Base-by-base conservation (phyloP, 2,329 filamentous ascomycete species). In the Xylaria sp. region DNA sequence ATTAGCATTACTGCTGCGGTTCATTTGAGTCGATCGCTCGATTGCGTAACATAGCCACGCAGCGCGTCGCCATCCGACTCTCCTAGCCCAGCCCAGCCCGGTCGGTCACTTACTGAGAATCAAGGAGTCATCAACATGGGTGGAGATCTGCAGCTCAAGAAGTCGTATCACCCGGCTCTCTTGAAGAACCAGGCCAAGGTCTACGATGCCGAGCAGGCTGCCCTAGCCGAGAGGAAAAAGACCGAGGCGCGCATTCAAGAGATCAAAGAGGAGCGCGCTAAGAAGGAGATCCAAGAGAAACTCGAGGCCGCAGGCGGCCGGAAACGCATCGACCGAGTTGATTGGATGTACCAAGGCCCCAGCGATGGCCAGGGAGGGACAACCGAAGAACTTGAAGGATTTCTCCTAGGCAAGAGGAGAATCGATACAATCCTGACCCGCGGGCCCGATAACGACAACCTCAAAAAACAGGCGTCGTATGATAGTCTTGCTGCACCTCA, bases 281-380 rank as follows among this genome's bases (percentile, higher is more conserved):
- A 97, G 68, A 92, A 97, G 76, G 93, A 98, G 75, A 86, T 98
- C 1, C 91, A 97, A 76, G 87, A 88, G 54, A 85, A 98, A 68
- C 92, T 97, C 58, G 95, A 97, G 77, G 89, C 90, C 2, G 90
- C 93, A 0, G 95, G 95, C 37, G 93, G 93, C 58, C 87, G 85
- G 70, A 93, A 92, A 73, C 85, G 90, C 54, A 80, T 90, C 29
- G 89, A 94, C 70, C 88, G 93, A 35, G 94, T 99, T 25, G 95
- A 98, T 72, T 99, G 95, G 92, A 97, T 99, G 92, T 99, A 99
- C 78, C 87, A 90, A 70, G 94, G 94, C 1, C 93, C 95, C 7
- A 90, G 89, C 51, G 83, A 86, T 71, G 91, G 92, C 35, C 89
- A 91, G 72, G 81, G 82, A n/a, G 90, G 90, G 29, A 91, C 87